Conservation (phyloP, 352 stramenopile species). For the Phytophthora sp. region DNA sequence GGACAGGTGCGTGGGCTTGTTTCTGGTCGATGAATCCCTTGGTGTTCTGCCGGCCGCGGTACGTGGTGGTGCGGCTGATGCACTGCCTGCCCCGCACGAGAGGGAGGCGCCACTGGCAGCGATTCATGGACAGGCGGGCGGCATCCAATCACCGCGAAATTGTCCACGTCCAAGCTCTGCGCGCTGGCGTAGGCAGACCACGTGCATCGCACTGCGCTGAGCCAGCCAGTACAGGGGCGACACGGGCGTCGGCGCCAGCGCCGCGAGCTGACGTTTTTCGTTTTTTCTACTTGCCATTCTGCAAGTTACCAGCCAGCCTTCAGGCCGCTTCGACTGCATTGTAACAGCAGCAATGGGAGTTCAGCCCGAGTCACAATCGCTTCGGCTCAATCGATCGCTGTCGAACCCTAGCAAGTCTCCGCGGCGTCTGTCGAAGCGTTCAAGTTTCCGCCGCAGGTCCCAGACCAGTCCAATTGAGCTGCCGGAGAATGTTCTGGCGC, state of each 20-base stretch:
- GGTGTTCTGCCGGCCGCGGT: no score
- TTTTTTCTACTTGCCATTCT: constrained; percentile 27
- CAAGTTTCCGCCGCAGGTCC: constrained; percentile 25
- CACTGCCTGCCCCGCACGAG: background rate
- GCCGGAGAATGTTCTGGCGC: constrained; percentile 36
- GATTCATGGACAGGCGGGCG: constrained; percentile 17
- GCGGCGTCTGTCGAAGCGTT: constrained; percentile 15
- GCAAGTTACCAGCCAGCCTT: constrained; percentile 11
- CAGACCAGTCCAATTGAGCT: constrained; percentile 20
- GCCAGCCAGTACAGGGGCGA: constrained; percentile 8
- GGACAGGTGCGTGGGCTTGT: background rate
- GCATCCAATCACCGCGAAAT: constrained; percentile 27
- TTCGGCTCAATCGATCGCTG: constrained; percentile 27
- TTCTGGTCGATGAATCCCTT: background rate
- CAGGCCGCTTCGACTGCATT: background rate
- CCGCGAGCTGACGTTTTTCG: constrained; percentile 24
- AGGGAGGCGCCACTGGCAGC: background rate
- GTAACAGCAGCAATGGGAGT: constrained; percentile 24
- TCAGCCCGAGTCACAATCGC: constrained; percentile 14
- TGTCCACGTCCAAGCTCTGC: constrained; percentile 9
- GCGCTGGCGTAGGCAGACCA: constrained; percentile 9
- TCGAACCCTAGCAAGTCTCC: constrained; percentile 17
- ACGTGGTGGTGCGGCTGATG: background rate
- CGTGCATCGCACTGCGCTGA: constrained; percentile 1
- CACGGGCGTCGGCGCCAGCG: no score